Evolutionary conservation across 768 basidiomycete genomes (phyloP), one percentile per base, ranked within the genome.

Genomic region (Pleurotus tuber-regium): DNA sequence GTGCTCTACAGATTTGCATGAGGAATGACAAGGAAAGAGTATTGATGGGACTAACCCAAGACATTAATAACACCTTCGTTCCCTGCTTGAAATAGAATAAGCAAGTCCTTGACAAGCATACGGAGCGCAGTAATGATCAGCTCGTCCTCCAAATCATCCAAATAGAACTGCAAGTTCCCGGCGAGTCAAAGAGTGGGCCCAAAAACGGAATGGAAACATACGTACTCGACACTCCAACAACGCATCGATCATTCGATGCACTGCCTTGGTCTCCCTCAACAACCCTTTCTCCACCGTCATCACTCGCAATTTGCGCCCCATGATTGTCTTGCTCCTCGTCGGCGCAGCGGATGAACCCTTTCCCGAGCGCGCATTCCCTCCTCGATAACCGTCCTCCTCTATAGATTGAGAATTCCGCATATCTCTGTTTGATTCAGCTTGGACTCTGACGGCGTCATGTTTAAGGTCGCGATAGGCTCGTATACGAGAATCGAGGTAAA

Each of bases 271-370:
- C 70, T 99, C 97, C 54, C 94, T 78, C 43, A 99, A 68, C 38
- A 98, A 68, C 2, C 97, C 97, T 66, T 98, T 98, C 67, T 99
- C 97, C 19, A 98, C 96, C 0, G 91, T 87, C 83, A 99, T 87
- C 24, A 86, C 78, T 54, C 95, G 77, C 58, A 99, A 70, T 62
- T 97, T 94, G 58, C 92, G 73, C 14, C 92, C 91, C 63, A 80
- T 76, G 14, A 90, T 78, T 0, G 88, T 92, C 68, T 88, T 91
- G 66, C 86, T 88, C 57, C 88, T 72, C 46, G 73, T 67, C 19
- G 76, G 74, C n/a, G 66, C 65, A 26, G 71, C 66, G 16, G 73
- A 53, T 11, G 58, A 57, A 23, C 61, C 43, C 49, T 50, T 65
- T 62, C 29, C 61, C 60, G 46, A 60, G n/a, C n/a, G n/a, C 43